Evolutionary conservation across 1,284 basidiomycete species (phyloP).

Genomic region (Chiua sp.): DNA sequence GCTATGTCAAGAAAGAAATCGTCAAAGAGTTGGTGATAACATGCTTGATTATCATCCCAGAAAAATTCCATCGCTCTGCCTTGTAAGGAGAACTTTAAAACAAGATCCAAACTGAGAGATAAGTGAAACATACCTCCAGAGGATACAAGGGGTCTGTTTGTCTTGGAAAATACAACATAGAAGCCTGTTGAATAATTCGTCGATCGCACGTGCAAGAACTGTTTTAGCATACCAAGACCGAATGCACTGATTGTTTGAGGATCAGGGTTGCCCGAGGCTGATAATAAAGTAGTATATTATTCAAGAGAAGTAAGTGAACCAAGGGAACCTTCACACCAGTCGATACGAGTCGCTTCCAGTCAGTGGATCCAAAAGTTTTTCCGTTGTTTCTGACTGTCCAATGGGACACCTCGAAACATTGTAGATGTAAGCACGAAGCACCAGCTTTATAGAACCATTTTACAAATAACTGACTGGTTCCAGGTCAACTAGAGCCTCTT

Average conservation of each 20-base stretch:
- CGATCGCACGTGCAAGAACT: neutral
- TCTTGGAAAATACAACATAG: neutral
- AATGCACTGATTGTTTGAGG: neutral
- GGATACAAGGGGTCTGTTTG: constrained; percentile 77
- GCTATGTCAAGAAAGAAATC: neutral
- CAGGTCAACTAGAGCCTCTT: too few relatives aligned
- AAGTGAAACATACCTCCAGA: constrained; percentile 63
- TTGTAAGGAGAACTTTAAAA: too few relatives aligned
- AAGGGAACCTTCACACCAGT: constrained; percentile 56
- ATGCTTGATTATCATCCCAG: constrained; percentile 87
- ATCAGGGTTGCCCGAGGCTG: neutral
- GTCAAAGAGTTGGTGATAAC: constrained; percentile 1
- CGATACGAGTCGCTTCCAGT: constrained; percentile 88
- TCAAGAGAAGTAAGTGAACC: too few relatives aligned
- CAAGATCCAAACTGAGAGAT: too few relatives aligned
- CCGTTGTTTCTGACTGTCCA: constrained; percentile 92
- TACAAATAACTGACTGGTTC: neutral
- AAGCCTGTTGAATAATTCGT: neutral
- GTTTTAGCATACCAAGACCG: neutral
- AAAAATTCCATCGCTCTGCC: constrained; percentile 91
- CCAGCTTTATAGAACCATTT: neutral
- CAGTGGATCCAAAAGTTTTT: constrained; percentile 74
- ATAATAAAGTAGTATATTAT: neutral
- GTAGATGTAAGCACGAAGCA: neutral
- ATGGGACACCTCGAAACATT: constrained; percentile 59